Conservation (phyloP, 345 rosid genomes). For the Syzygium aromaticum region DNA sequence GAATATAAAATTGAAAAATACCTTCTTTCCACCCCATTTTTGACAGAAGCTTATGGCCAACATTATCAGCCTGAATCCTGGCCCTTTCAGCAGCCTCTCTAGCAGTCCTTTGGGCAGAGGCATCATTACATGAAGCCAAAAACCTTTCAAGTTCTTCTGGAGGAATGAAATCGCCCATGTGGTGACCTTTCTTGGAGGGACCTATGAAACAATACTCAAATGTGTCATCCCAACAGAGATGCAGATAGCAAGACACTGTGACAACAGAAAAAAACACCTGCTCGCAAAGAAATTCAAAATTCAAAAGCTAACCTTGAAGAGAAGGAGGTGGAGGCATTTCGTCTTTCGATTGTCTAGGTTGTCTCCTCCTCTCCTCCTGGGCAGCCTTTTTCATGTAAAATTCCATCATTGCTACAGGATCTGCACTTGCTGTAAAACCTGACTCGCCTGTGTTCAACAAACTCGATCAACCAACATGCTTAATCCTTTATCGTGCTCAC, state of each 20-base stretch:
- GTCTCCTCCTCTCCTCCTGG: constrained; percentile 83
- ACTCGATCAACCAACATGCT: background rate
- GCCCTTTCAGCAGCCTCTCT: constrained; percentile 71
- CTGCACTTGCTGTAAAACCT: constrained; percentile 23
- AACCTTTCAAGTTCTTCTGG: constrained; percentile 88
- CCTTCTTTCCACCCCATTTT: constrained; percentile 99
- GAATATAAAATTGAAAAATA: constrained; percentile 10
- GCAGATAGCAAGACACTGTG: background rate
- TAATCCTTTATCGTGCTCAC: background rate
- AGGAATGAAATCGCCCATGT: constrained; percentile 99
- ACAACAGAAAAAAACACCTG: background rate
- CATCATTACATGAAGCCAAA: constrained; percentile 77
- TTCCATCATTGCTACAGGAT: constrained; percentile 99
- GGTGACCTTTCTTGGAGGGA: constrained; percentile 71
- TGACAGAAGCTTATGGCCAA: constrained; percentile 87
- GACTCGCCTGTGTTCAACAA: background rate
- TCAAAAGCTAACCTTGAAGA: constrained; percentile 53
- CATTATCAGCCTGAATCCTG: constrained; percentile 90
- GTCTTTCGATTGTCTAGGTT: constrained; percentile 88
- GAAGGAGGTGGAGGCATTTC: constrained; percentile 98
- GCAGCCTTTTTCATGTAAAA: constrained; percentile 98
- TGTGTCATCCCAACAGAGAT: background rate
- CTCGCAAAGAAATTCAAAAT: background rate
- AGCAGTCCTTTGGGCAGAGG: constrained; percentile 46
- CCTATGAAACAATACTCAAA: constrained; percentile 3